phyloP scores from a whole-genome alignment of 1,139 yeast species.

The Yamadazyma atmosphaerica region DNA sequence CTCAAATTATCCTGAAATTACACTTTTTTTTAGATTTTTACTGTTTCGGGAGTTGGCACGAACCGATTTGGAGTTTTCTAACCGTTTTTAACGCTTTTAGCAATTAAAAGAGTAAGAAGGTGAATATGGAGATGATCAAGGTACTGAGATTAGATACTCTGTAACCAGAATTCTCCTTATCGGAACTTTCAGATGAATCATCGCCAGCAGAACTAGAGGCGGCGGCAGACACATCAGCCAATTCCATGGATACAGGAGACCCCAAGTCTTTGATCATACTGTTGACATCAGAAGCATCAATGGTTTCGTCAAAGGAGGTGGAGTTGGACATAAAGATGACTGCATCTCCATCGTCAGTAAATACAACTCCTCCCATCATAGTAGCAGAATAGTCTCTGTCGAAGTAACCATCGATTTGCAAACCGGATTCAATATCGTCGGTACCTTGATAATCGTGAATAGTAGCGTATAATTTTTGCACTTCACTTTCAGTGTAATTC shows the following conservation, averaged over 20 bases:
- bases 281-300: conserved; percentile 33
- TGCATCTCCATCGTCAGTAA: conserved; percentile 59
- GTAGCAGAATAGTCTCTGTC: conserved; percentile 48
- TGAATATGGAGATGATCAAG: conserved; percentile 1
- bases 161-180: conserved; percentile 26
- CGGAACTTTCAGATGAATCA: conserved; percentile 8
- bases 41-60: too few relatives aligned
- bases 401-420: conserved; percentile 58
- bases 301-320: conserved; percentile 45
- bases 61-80: too few relatives aligned
- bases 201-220: conserved; percentile 15
- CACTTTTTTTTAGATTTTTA: not conserved
- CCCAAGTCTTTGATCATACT: conserved; percentile 34
- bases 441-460: conserved; percentile 76
- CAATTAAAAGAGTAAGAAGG: conserved; percentile 8
- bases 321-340: conserved; percentile 61
- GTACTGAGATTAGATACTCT: conserved; percentile 13
- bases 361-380: conserved; percentile 71
- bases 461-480: conserved; percentile 58
- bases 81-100: not conserved
- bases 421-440: conserved; percentile 56
- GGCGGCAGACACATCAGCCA: conserved; percentile 23
- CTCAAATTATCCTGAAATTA: not conserved
- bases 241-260: conserved; percentile 23
- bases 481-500: conserved; percentile 41